Conservation (phyloP, 352 stramenopile genomes). For the Globisporangium alternatum region DNA sequence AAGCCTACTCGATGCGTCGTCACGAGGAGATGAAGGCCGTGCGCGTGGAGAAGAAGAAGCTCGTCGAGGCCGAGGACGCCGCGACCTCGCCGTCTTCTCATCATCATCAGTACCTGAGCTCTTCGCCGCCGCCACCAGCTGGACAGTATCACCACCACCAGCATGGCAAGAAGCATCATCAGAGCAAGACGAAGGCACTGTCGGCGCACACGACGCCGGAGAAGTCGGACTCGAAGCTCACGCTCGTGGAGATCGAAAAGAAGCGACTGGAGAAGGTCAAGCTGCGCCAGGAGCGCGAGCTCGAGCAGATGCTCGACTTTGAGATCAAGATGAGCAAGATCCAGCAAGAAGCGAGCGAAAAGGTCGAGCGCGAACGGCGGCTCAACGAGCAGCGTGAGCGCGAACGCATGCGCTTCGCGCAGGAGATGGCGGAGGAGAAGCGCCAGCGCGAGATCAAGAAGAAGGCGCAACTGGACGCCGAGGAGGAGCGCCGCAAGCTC, state of each 20-base stretch:
- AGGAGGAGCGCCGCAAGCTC: constrained; percentile 71
- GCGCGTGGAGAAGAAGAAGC: constrained; percentile 70
- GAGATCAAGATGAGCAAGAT: constrained; percentile 89
- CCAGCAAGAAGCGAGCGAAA: constrained; percentile 70
- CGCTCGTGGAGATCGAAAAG: constrained; percentile 66
- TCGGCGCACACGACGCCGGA: constrained; percentile 25
- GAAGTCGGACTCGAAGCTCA: constrained; percentile 21
- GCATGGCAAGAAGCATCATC: constrained; percentile 4
- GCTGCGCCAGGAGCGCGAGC: constrained; percentile 68
- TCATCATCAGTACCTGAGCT: constrained; percentile 15
- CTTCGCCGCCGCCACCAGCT: neutral
- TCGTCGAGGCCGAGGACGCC: constrained; percentile 50
- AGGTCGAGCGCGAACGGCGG: constrained; percentile 61
- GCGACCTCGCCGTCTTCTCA: constrained; percentile 5
- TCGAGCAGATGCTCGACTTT: constrained; percentile 91
- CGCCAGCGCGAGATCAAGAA: constrained; percentile 80
- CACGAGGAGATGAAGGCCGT: constrained; percentile 91
- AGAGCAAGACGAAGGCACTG: constrained; percentile 7
- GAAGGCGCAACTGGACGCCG: constrained; percentile 76
- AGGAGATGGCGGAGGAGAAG: constrained; percentile 74
- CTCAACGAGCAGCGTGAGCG: constrained; percentile 69
- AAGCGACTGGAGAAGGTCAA: constrained; percentile 74
- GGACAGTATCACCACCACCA: constrained; percentile 8
- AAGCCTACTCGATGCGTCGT: constrained; percentile 89
- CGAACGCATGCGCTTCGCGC: constrained; percentile 53